Conservation (phyloP, 805 yeast genomes). For the Starmerella apis region DNA sequence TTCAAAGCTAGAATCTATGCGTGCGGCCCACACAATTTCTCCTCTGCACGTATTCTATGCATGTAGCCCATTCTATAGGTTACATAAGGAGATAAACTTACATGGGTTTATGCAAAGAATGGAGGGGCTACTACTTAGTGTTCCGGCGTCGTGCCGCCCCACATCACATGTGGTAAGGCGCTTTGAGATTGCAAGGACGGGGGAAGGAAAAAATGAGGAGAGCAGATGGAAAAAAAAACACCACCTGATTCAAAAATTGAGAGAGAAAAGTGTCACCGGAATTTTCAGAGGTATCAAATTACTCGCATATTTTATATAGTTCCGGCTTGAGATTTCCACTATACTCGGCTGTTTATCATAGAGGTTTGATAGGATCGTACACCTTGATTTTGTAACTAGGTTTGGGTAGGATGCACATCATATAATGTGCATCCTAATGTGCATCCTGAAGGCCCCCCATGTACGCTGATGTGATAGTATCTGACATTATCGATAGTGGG, state of each 20-base stretch:
- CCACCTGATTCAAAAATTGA: too few relatives aligned
- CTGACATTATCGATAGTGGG: background rate
- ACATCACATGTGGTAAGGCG: background rate
- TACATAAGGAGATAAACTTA: background rate
- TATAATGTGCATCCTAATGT: too few relatives aligned
- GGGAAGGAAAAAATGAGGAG: too few relatives aligned
- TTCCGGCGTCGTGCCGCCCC: background rate
- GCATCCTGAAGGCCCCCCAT: background rate
- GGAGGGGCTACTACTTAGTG: background rate
- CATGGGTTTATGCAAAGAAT: background rate
- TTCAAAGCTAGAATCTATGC: background rate
- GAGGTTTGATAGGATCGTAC: too few relatives aligned
- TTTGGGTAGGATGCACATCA: background rate
- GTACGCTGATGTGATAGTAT: background rate
- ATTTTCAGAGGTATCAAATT: background rate
- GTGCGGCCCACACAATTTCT: conserved; percentile 1
- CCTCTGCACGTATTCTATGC: background rate
- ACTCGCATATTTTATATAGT: too few relatives aligned
- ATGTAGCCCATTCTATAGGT: background rate
- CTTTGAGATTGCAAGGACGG: background rate
- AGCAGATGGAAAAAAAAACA: too few relatives aligned
- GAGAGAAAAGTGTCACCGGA: too few relatives aligned
- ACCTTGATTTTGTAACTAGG: background rate
- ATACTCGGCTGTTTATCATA: too few relatives aligned
- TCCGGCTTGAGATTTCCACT: too few relatives aligned